Conservation (phyloP, 2,329 filamentous ascomycete species). For the Rhytidhysteron rufulum region DNA sequence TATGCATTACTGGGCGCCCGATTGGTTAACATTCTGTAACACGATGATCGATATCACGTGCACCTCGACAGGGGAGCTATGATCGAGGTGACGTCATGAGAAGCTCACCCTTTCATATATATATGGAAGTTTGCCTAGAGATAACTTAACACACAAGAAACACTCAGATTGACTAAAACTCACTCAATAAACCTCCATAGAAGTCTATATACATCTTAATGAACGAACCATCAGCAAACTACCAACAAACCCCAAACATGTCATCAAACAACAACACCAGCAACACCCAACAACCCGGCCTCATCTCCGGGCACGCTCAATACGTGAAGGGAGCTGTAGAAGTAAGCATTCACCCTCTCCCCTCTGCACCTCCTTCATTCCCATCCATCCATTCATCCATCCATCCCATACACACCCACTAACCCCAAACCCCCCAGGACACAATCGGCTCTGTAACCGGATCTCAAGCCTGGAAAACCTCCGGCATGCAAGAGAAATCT, state of each 20-base stretch:
- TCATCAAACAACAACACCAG: too few relatives aligned
- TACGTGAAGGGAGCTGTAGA: slow-evolving; percentile 67
- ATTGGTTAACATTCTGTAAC: too few relatives aligned
- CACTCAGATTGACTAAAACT: too few relatives aligned
- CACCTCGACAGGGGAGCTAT: too few relatives aligned
- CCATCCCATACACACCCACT: neutral
- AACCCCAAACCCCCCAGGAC: slow-evolving; percentile 40
- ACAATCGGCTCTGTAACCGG: slow-evolving; percentile 60
- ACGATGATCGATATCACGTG: too few relatives aligned
- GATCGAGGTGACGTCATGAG: too few relatives aligned
- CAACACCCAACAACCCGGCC: slow-evolving; percentile 56
- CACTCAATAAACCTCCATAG: too few relatives aligned
- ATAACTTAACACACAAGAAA: too few relatives aligned
- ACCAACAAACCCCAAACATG: neutral
- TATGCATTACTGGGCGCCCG: too few relatives aligned
- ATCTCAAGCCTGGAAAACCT: slow-evolving; percentile 59
- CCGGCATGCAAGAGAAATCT: slow-evolving; percentile 62
- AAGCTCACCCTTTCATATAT: too few relatives aligned
- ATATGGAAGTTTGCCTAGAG: too few relatives aligned
- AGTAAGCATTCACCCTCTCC: slow-evolving; percentile 38
- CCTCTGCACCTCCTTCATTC: neutral
- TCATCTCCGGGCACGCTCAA: slow-evolving; percentile 61
- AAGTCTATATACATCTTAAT: too few relatives aligned
- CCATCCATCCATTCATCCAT: slow-evolving; percentile 2
- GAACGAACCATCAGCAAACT: neutral